A percentile compares a stretch with the other conserved stretches of the same genome.
Conservation (phyloP, 306 rosid species). For the Cicer bijugum region DNA sequence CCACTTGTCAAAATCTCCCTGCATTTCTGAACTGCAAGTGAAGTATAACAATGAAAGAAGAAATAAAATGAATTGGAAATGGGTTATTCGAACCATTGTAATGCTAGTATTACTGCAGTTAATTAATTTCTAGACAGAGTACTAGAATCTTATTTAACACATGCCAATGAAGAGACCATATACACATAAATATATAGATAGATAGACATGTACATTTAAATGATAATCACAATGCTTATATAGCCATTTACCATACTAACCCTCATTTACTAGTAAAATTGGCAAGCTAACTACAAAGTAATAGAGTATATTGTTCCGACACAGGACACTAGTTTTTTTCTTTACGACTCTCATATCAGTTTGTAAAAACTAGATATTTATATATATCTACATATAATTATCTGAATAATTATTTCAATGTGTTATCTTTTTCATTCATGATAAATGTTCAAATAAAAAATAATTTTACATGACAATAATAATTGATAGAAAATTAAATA, state of each 20-base stretch:
- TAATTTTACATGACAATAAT: no score
- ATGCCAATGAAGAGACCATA: conserved; percentile 20
- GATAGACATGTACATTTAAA: neutral
- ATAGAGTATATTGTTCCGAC: neutral
- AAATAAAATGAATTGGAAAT: conserved; percentile 38
- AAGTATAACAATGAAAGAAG: conserved; percentile 38
- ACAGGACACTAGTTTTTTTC: neutral
- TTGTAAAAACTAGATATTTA: no score
- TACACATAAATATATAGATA: neutral
- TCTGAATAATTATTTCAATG: no score
- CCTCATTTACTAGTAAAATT: conserved; percentile 9
- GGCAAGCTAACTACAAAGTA: neutral
- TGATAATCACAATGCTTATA: neutral
- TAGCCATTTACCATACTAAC: conserved; percentile 29
- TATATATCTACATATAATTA: no score
- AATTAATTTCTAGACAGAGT: neutral
- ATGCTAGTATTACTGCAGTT: neutral
- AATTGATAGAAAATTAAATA: no score
- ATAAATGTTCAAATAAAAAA: no score
- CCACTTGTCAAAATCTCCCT: conserved; percentile 55
- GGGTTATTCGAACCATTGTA: conserved; percentile 51
- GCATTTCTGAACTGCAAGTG: conserved; percentile 32
- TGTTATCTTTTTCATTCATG: no score
- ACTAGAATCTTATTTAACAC: neutral
- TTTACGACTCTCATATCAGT: no score